phyloP scores from a whole-genome alignment of 345 rosid species.

The Salix viminalis region DNA sequence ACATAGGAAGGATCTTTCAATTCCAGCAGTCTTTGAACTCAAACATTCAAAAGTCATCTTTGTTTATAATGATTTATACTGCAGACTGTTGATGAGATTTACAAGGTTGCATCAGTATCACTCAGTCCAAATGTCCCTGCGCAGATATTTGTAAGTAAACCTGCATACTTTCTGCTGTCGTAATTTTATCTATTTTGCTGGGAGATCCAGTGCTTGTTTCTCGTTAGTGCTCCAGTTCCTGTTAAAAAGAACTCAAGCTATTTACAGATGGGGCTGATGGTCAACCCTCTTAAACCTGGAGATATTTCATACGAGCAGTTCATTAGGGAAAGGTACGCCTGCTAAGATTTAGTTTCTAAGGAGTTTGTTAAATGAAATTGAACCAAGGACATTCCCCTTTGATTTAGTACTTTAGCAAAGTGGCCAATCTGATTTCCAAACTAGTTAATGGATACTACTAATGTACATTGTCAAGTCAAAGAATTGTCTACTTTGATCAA shows the following conservation, averaged over 20 bases:
- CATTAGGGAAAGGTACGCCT: slow-evolving; percentile 70
- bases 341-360: slow-evolving; percentile 6
- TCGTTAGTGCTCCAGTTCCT: neutral
- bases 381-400: neutral
- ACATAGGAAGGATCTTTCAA: slow-evolving; percentile 8
- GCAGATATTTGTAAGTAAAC: slow-evolving; percentile 81
- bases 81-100: slow-evolving; percentile 95
- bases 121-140: slow-evolving; percentile 98
- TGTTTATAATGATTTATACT: slow-evolving; percentile 21
- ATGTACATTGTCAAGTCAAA: neutral
- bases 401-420: neutral
- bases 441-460: neutral
- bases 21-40: slow-evolving; percentile 1
- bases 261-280: slow-evolving; percentile 93
- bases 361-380: neutral
- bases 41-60: neutral
- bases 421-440: neutral
- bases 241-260: slow-evolving; percentile 3
- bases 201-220: slow-evolving; percentile 4
- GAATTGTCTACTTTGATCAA: neutral
- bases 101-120: slow-evolving; percentile 83
- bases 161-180: slow-evolving; percentile 1
- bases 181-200: slow-evolving; percentile 2
- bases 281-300: slow-evolving; percentile 89
- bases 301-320: slow-evolving; percentile 85